Evolutionary conservation across 352 stramenopile genomes (phyloP).

Genomic region (Phytophthora sojae): DNA sequence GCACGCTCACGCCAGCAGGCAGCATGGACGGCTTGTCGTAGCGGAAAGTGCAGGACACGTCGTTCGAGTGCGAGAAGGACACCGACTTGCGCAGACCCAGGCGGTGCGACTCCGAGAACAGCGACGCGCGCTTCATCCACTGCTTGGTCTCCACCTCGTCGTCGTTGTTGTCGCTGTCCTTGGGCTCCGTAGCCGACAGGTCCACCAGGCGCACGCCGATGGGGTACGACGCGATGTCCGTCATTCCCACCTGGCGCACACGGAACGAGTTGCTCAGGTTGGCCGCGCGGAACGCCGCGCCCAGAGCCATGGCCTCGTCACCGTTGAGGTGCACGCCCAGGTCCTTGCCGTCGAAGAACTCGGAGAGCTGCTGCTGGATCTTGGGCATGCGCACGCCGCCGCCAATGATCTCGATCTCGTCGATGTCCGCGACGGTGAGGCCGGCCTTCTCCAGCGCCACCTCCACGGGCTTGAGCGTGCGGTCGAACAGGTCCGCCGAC

Average conservation of each 20-base stretch:
- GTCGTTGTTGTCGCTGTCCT: conserved; percentile 51
- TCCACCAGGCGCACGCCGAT: conserved; percentile 90
- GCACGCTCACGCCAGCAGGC: conserved; percentile 64
- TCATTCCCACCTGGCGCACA: conserved; percentile 95
- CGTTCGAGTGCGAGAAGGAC: conserved; percentile 93
- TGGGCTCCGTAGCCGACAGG: conserved; percentile 58
- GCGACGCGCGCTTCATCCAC: conserved; percentile 92
- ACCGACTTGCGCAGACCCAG: conserved; percentile 95
- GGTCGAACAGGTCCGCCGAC: conserved; percentile 87
- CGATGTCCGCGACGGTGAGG: conserved; percentile 92
- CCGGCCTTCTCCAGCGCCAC: conserved; percentile 88
- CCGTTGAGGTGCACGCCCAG: conserved; percentile 98
- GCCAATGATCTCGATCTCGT: conserved; percentile 97
- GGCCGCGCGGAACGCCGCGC: conserved; percentile 95
- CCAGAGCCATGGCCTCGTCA: conserved; percentile 97
- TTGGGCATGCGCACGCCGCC: conserved; percentile 96
- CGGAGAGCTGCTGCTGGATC: conserved; percentile 91
- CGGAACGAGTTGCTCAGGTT: conserved; percentile 97
- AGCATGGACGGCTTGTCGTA: conserved; percentile 92
- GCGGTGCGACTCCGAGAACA: conserved; percentile 90
- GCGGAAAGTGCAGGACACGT: conserved; percentile 92
- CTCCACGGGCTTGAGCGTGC: conserved; percentile 88
- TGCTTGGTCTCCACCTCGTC: conserved; percentile 69
- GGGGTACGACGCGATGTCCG: conserved; percentile 92
- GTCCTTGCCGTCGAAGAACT: conserved; percentile 83